Evolutionary conservation across 108 stramenopile genomes (phyloP), one percentile per base, ranked within the genome.

Genomic region (Nitzschia sp.): DNA sequence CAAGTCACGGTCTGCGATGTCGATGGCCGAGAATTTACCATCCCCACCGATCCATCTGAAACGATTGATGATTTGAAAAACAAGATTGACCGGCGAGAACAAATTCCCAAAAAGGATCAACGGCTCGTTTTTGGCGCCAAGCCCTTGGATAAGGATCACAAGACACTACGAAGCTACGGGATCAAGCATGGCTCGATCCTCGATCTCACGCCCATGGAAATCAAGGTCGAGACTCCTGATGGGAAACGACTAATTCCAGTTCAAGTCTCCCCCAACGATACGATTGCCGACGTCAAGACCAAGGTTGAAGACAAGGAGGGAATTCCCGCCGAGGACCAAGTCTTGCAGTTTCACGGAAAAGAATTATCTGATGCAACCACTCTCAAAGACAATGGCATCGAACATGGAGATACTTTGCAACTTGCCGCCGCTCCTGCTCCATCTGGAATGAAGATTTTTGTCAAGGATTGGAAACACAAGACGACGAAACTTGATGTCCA

Each of bases 61-160:
- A 59, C 64, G 15, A 60, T 76, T 38, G 48, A 48, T 26, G 53
- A 6, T 22, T 19, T 80, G 55, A 76, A 80, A 32, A 23, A 63
- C 8, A 45, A 52, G 23, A 36, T 80, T 0, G 5, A 34, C 16
- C 44, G 55, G 6, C 13, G 44, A 6, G 41, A 28, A 28, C 46
- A 32, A 15, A 60, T 80, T 29, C 70, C 64, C 3, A 17, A 22
- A 21, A 34, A 68, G 30, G 27, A 82, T 35, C 89, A 86, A 55
- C 69, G 78, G 52, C 41, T 85, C 45, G 81, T 71, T 50, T 86
- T 89, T 60, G 73, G 83, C 9, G 84, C 84, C 31, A 83, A 84
- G 69, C 72, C 36, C 4, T 52, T 75, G 26, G 52, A 75, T 0
- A 33, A 73, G 0, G 26, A 0, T 3, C 52, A 35, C 11, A 48